Percentiles rank a stretch among this genome's conserved stretches.
These are phyloP conservation scores for Cynanchum wilfordii DNA, from an alignment of 257 asterid species.

Conservation along the genomic window DNA sequence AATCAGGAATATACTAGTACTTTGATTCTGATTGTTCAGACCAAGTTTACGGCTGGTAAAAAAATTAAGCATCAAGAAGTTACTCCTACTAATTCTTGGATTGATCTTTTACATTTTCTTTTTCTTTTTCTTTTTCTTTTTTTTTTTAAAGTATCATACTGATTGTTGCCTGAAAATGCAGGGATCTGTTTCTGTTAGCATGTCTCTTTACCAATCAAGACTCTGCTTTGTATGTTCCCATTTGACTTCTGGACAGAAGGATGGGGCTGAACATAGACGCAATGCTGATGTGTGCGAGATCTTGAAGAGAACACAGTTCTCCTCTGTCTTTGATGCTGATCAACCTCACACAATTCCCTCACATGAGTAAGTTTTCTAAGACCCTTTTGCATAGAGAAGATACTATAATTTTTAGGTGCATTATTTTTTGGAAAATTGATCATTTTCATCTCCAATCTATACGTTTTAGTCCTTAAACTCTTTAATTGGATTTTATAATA, in stretches of 20 bases:
- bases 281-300: constrained; percentile 76
- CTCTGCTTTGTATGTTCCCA: constrained; percentile 94
- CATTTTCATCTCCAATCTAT: too few species aligned
- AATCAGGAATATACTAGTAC: too few species aligned
- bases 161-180: constrained; percentile 21
- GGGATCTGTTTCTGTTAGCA: constrained; percentile 95
- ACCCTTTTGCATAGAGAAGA: background rate
- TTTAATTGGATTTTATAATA: background rate
- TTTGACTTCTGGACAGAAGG: constrained; percentile 77
- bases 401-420: background rate
- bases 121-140: too few species aligned
- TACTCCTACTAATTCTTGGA: background rate
- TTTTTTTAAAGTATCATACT: background rate
- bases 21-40: background rate
- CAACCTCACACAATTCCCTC: constrained; percentile 84
- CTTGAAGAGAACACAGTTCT: constrained; percentile 68
- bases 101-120: background rate
- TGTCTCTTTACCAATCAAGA: constrained; percentile 78
- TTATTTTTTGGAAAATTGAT: background rate
- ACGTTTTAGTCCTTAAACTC: background rate
- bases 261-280: constrained; percentile 72
- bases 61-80: background rate
- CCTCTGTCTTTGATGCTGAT: constrained; percentile 60
- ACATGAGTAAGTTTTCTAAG: constrained; percentile 64
- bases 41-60: background rate